These are phyloP conservation scores for Afroboletus lepidellus DNA, from an alignment of 1,284 basidiomycete genomes.

Conservation along the genomic window DNA sequence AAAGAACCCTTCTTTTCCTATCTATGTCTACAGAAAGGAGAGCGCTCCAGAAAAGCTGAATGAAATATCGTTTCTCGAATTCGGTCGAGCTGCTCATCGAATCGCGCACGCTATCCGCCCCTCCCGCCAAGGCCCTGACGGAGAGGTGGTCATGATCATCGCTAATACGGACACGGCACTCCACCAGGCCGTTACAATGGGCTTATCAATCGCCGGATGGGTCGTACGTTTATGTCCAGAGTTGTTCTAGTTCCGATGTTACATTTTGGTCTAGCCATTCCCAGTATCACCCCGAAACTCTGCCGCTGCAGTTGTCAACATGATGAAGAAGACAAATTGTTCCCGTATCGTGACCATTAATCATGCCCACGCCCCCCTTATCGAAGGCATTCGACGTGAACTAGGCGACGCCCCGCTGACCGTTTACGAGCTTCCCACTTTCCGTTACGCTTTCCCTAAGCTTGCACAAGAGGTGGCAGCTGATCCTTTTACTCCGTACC, in stretches of 20 bases:
- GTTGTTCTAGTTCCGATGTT: neutral
- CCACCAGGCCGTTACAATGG: constrained; percentile 31
- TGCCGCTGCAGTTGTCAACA: constrained; percentile 27
- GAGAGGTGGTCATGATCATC: constrained; percentile 34
- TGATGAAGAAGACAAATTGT: constrained; percentile 33
- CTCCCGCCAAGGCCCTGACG: constrained; percentile 23
- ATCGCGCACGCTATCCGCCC: constrained; percentile 31
- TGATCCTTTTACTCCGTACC: constrained; percentile 33
- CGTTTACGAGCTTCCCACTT: constrained; percentile 31
- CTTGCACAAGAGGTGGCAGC: constrained; percentile 30
- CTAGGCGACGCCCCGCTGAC: constrained; percentile 2
- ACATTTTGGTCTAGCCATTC: constrained; percentile 32
- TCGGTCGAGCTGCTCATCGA: constrained; percentile 36
- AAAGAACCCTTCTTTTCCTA: constrained; percentile 25
- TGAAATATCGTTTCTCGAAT: constrained; percentile 30
- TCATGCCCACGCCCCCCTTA: constrained; percentile 24
- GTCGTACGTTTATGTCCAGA: constrained; percentile 4
- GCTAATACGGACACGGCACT: constrained; percentile 36
- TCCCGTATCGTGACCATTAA: constrained; percentile 32
- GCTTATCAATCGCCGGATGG: constrained; percentile 32
- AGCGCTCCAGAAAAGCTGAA: constrained; percentile 1
- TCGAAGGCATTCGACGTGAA: constrained; percentile 24
- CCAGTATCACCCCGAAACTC: constrained; percentile 36
- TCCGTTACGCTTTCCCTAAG: constrained; percentile 32
- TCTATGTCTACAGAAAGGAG: constrained; percentile 22